Base-by-base conservation (phyloP, 2,329 filamentous ascomycete species). In the Dactylellina haptotyla region DNA sequence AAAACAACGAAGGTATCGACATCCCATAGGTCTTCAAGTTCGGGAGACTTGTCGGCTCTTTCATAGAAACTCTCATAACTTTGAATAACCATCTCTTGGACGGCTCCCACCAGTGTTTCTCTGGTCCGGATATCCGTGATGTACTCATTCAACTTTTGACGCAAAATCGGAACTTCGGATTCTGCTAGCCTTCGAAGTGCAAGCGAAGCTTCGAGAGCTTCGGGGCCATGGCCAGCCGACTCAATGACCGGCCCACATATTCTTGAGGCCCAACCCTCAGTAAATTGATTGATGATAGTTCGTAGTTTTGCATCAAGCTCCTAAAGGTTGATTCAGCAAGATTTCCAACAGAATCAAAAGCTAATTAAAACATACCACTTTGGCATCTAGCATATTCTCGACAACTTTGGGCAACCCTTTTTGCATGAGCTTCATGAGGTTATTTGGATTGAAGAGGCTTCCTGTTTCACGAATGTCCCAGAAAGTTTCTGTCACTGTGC, bases 361-460 rank as follows among this genome's bases (percentile, higher is more conserved):
- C 10, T 4, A 16, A 6, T 10, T 14, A 14, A 23, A 18, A 56
- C 63, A 9, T 57, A 76, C 88, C 9, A 86, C 87, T 80, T 90
- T 90, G 18, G 88, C 88, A 78, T 90, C 88, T 14, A 90, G 83
- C 88, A 90, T 90, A 78, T 89, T 89, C 78, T 89, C 87, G 0
- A 90, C 86, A 1, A 90, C 88, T 48, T 86, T 86, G 0, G 88
- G 88, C 28, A 90, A 81, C 1, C 90, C 84, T 8, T 84, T 82
- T 26, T 85, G 84, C 61, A 87, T 84, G 9, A 89, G 81, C 0
- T 85, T 84, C 76, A 89, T 83, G 46, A 89, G 85, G 54, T 86
- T 87, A 41, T 85, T 82, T 0, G 88, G 87, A 75, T 89, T 89
- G 83, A 89, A 90, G 14, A 90, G 83, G 5, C 85, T 86, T 53